These are phyloP conservation scores for Iris macrosiphon DNA, from an alignment of 106 monocot genomes.

Conservation along the genomic window DNA sequence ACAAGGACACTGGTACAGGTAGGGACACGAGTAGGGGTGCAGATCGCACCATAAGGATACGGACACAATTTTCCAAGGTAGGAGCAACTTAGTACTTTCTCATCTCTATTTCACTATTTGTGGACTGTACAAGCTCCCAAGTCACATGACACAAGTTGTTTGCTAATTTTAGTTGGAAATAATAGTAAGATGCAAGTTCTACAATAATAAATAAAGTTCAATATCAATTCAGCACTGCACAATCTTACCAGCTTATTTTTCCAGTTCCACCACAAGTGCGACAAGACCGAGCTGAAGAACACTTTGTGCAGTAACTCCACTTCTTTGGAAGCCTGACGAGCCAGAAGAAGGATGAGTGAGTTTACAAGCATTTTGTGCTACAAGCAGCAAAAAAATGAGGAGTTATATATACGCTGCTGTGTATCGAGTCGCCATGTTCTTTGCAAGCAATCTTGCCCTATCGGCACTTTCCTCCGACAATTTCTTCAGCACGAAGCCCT, in stretches of 20 bases:
- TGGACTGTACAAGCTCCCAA: too few species aligned
- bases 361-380: background rate
- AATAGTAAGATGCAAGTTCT: too few species aligned
- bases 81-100: too few species aligned
- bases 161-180: too few species aligned
- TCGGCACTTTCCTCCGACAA: slow-evolving; percentile 65
- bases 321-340: slow-evolving; percentile 80
- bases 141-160: too few species aligned
- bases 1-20: too few species aligned
- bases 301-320: slow-evolving; percentile 87
- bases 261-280: slow-evolving; percentile 68
- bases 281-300: slow-evolving; percentile 76
- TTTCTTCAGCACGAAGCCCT: slow-evolving; percentile 85
- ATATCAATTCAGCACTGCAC: too few species aligned
- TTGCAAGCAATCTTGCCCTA: slow-evolving; percentile 72
- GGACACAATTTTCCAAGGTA: too few species aligned
- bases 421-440: slow-evolving; percentile 79
- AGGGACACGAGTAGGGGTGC: too few species aligned
- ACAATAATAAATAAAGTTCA: too few species aligned
- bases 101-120: too few species aligned
- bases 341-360: slow-evolving; percentile 4
- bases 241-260: slow-evolving; percentile 19
- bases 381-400: background rate
- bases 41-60: too few species aligned
- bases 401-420: slow-evolving; percentile 57